These are phyloP conservation scores for Quercus agrifolia DNA, from an alignment of 306 rosid genomes.

Conservation along the genomic window DNA sequence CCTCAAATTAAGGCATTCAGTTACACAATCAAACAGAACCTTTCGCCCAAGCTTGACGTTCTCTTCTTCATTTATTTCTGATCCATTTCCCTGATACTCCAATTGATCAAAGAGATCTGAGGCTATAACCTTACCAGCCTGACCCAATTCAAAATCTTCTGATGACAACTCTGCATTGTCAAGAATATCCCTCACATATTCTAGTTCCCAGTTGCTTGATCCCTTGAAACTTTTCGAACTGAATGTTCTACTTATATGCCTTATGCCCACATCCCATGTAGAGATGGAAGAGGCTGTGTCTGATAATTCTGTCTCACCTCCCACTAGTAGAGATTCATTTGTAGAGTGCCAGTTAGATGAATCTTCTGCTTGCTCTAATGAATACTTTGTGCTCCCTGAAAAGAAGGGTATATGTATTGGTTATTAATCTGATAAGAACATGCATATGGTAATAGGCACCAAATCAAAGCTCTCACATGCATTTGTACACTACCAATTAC, in stretches of 20 bases:
- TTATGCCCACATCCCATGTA: conserved; percentile 14
- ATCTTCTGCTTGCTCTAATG: conserved; percentile 45
- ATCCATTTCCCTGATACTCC: conserved; percentile 38
- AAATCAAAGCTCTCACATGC: conserved; percentile 1
- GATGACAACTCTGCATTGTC: conserved; percentile 41
- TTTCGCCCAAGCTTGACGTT: conserved; percentile 40
- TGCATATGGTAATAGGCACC: conserved; percentile 7
- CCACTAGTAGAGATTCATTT: conserved; percentile 30
- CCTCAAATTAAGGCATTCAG: conserved; percentile 50
- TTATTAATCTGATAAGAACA: conserved; percentile 6
- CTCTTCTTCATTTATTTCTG: conserved; percentile 36
- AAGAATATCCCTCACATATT: conserved; percentile 54
- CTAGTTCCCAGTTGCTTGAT: conserved; percentile 58
- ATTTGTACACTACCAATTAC: not conserved
- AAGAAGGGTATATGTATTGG: conserved; percentile 11
- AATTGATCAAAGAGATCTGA: conserved; percentile 54
- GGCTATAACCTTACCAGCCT: conserved; percentile 32
- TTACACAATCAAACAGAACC: conserved; percentile 60
- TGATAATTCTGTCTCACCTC: conserved; percentile 25
- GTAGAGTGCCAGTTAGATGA: conserved; percentile 29
- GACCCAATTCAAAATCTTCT: conserved; percentile 51
- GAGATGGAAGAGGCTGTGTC: conserved; percentile 40
- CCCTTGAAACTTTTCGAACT: conserved; percentile 24
- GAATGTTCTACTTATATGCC: conserved; percentile 19
- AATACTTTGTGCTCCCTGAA: conserved; percentile 55